These are phyloP conservation scores for Phytopythium helicoides DNA, from an alignment of 352 stramenopile genomes.

Conservation along the genomic window DNA sequence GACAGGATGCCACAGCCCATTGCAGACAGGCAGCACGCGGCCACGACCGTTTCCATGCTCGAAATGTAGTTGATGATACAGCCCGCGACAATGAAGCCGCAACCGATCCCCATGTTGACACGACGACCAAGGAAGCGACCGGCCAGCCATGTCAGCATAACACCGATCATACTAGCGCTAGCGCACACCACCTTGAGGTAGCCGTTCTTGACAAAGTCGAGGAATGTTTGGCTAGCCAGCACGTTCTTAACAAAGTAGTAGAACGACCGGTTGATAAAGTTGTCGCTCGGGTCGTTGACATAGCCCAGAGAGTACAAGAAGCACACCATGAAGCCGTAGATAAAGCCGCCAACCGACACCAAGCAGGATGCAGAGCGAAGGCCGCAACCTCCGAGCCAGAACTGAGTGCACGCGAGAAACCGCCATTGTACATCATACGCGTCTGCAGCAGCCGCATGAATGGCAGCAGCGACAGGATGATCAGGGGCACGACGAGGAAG, in stretches of 20 bases:
- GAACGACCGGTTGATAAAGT: constrained; percentile 82
- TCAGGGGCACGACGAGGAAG: constrained; percentile 73
- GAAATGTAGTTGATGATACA: constrained; percentile 61
- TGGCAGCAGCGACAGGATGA: constrained; percentile 70
- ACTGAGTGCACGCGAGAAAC: constrained; percentile 74
- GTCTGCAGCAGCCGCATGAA: constrained; percentile 88
- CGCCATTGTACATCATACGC: constrained; percentile 86
- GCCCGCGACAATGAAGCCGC: constrained; percentile 42
- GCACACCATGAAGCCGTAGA: constrained; percentile 71
- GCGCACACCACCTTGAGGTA: constrained; percentile 59
- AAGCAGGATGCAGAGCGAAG: constrained; percentile 73
- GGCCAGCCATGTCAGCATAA: constrained; percentile 51
- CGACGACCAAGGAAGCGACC: constrained; percentile 60
- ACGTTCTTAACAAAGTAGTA: constrained; percentile 50
- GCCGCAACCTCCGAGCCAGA: constrained; percentile 81
- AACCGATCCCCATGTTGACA: constrained; percentile 55
- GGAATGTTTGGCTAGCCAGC: constrained; percentile 33
- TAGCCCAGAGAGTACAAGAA: constrained; percentile 73
- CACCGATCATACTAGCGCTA: constrained; percentile 41
- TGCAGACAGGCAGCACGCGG: constrained; percentile 47
- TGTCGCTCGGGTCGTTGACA: constrained; percentile 63
- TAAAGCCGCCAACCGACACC: constrained; percentile 74
- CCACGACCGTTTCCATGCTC: constrained; percentile 48
- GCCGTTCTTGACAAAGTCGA: constrained; percentile 46
- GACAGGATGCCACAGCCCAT: constrained; percentile 61